Percentiles rank a stretch among this genome's conserved stretches.
These are phyloP conservation scores for Globisporangium middletonii DNA, from an alignment of 352 stramenopile genomes.

Conservation along the genomic window DNA sequence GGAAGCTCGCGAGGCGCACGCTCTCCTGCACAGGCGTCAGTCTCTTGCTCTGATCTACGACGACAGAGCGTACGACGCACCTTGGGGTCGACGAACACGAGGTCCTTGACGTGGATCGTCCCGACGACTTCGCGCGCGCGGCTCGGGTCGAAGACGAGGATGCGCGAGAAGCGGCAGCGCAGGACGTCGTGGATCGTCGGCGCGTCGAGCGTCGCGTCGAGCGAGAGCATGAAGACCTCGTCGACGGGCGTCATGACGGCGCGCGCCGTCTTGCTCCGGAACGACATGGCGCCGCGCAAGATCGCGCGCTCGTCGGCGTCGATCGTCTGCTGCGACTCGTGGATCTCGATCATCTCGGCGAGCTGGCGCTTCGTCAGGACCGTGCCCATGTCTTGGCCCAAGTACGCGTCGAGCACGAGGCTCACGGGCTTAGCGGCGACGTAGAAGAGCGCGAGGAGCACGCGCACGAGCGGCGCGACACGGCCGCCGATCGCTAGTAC, in stretches of 20 bases:
- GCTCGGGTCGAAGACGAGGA: constrained; percentile 86
- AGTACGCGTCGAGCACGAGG: constrained; percentile 86
- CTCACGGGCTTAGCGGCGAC: constrained; percentile 93
- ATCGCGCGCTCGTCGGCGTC: constrained; percentile 92
- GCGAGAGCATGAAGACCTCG: constrained; percentile 94
- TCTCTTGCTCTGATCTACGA: neutral
- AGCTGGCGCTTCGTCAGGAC: constrained; percentile 95
- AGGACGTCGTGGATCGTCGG: constrained; percentile 94
- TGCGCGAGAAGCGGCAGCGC: constrained; percentile 92
- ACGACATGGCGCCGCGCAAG: constrained; percentile 94
- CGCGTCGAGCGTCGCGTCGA: constrained; percentile 43
- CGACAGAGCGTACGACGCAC: constrained; percentile 36
- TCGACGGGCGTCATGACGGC: constrained; percentile 95
- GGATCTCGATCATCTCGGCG: constrained; percentile 94
- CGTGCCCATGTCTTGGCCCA: constrained; percentile 94
- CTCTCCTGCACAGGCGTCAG: constrained; percentile 30
- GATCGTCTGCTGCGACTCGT: constrained; percentile 92
- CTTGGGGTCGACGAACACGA: constrained; percentile 98
- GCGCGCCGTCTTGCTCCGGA: constrained; percentile 85
- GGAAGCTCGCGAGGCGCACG: constrained; percentile 55
- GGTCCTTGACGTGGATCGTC: constrained; percentile 97
- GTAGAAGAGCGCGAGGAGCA: constrained; percentile 93
- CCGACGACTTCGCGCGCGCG: constrained; percentile 91
- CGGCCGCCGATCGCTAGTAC: constrained; percentile 54
- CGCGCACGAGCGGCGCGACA: constrained; percentile 88